A percentile compares a stretch with the other conserved stretches of the same genome.
Conservation (phyloP, 257 asterid genomes). For the Thymus mandschuricus region DNA sequence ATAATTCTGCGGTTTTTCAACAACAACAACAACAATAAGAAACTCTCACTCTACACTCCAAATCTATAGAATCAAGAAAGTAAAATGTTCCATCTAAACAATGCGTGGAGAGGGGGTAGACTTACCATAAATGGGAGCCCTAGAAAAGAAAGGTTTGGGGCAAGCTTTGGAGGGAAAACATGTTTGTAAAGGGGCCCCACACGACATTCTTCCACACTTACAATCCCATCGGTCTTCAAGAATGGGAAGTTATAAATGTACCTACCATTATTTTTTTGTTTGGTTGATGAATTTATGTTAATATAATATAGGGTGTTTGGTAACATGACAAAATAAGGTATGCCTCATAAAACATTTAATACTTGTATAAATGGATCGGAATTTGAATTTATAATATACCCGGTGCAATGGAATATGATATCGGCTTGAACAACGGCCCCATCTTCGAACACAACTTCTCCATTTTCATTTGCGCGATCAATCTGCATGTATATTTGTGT, state of each 20-base stretch:
- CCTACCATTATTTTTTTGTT: conserved; percentile 35
- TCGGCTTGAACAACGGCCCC: conserved; percentile 56
- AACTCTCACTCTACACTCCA: too few relatives aligned
- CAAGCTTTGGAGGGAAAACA: conserved; percentile 59
- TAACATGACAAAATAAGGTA: too few relatives aligned
- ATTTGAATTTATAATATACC: conserved; percentile 46
- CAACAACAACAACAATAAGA: too few relatives aligned
- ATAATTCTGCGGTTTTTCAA: conserved; percentile 21
- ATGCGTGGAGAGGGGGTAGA: background rate
- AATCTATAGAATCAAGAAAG: too few relatives aligned
- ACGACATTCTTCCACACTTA: conserved; percentile 52
- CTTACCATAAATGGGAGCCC: conserved; percentile 44
- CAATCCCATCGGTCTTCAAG: conserved; percentile 53
- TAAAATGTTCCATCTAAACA: too few relatives aligned
- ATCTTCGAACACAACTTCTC: conserved; percentile 56
- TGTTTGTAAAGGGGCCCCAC: conserved; percentile 71
- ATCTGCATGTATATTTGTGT: conserved; percentile 41
- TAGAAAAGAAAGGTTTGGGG: conserved; percentile 63
- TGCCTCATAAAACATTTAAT: too few relatives aligned
- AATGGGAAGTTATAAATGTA: conserved; percentile 55
- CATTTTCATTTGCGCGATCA: conserved; percentile 47
- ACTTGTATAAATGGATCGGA: too few relatives aligned
- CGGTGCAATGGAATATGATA: conserved; percentile 61
- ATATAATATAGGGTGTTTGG: too few relatives aligned
- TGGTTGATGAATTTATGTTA: too few relatives aligned